Conservation (phyloP, 2,329 filamentous ascomycete genomes). For the Penicillium rolfsii region DNA sequence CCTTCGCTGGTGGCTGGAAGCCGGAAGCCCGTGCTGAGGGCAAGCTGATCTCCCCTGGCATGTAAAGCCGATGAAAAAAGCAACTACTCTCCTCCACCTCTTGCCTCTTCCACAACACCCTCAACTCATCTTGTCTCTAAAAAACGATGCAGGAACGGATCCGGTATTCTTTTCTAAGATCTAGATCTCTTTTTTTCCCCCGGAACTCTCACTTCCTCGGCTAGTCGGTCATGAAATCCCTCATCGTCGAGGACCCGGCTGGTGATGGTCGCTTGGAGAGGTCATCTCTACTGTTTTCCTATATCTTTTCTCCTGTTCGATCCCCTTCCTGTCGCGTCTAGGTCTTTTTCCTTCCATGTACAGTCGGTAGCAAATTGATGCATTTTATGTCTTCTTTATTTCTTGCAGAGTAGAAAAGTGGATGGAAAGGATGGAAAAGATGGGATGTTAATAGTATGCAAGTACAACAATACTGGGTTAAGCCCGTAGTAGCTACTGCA, state of each 20-base stretch:
- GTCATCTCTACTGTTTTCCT: conserved; percentile 30
- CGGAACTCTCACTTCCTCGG: conserved; percentile 13
- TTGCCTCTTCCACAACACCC: conserved; percentile 11
- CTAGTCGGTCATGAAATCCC: conserved; percentile 22
- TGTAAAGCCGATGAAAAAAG: conserved; percentile 63
- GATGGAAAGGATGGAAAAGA: neutral
- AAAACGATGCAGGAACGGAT: conserved; percentile 27
- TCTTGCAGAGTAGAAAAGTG: neutral
- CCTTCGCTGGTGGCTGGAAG: conserved; percentile 86
- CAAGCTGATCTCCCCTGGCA: conserved; percentile 83
- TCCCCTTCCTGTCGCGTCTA: conserved; percentile 35
- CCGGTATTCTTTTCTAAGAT: conserved; percentile 14
- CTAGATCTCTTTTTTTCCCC: conserved; percentile 23
- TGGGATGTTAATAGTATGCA: neutral
- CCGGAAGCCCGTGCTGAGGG: conserved; percentile 76
- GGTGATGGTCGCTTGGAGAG: conserved; percentile 13
- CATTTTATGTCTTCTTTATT: conserved; percentile 29
- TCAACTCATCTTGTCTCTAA: conserved; percentile 16
- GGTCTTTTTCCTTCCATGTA: conserved; percentile 31
- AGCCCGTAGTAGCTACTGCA: neutral
- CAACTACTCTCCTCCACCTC: conserved; percentile 3
- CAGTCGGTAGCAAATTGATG: conserved; percentile 36
- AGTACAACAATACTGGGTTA: neutral
- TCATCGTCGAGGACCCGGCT: neutral
- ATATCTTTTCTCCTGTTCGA: conserved; percentile 26